Percentiles rank a stretch among this genome's conserved stretches.
These are phyloP conservation scores for Kluyveromyces sp. DNA, from an alignment of 1,139 yeast genomes.

Conservation along the genomic window DNA sequence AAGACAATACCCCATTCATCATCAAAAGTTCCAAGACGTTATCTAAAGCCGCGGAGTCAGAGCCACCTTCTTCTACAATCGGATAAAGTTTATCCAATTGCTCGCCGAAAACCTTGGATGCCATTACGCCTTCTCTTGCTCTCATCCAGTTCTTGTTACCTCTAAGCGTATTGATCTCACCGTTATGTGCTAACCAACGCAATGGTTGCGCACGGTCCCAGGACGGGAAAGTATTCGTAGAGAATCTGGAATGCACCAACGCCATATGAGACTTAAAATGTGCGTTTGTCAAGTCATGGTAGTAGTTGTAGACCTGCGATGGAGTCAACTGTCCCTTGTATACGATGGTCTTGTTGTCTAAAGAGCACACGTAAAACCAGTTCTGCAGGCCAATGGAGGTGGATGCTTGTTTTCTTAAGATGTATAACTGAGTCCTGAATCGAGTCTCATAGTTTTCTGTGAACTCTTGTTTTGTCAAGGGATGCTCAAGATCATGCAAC, in stretches of 20 bases:
- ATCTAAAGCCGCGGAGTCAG: slow-evolving; percentile 98
- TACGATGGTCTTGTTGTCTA: slow-evolving; percentile 82
- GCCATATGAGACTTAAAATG: slow-evolving; percentile 96
- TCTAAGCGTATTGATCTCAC: slow-evolving; percentile 94
- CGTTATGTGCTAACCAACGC: slow-evolving; percentile 97
- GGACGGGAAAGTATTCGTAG: slow-evolving; percentile 96
- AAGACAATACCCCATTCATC: slow-evolving; percentile 81
- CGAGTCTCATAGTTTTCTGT: slow-evolving; percentile 50
- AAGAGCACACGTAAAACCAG: slow-evolving; percentile 96
- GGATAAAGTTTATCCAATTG: slow-evolving; percentile 89
- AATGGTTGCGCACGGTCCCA: slow-evolving; percentile 99
- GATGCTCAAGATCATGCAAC: slow-evolving; percentile 39
- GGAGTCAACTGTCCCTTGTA: slow-evolving; percentile 98
- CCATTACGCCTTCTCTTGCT: slow-evolving; percentile 96
- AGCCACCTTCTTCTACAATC: slow-evolving; percentile 96
- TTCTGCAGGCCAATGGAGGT: slow-evolving; percentile 89
- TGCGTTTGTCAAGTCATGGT: slow-evolving; percentile 85
- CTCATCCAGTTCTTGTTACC: slow-evolving; percentile 99
- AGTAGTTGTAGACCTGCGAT: slow-evolving; percentile 88
- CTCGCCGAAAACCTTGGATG: slow-evolving; percentile 78
- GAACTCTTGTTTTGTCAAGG: slow-evolving; percentile 43
- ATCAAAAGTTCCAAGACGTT: slow-evolving; percentile 88
- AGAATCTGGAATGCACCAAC: slow-evolving; percentile 92
- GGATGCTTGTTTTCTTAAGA: slow-evolving; percentile 82
- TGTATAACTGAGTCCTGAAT: slow-evolving; percentile 78